phyloP scores from a whole-genome alignment of 2,329 filamentous ascomycete genomes.

The Botryotinia convoluta region DNA sequence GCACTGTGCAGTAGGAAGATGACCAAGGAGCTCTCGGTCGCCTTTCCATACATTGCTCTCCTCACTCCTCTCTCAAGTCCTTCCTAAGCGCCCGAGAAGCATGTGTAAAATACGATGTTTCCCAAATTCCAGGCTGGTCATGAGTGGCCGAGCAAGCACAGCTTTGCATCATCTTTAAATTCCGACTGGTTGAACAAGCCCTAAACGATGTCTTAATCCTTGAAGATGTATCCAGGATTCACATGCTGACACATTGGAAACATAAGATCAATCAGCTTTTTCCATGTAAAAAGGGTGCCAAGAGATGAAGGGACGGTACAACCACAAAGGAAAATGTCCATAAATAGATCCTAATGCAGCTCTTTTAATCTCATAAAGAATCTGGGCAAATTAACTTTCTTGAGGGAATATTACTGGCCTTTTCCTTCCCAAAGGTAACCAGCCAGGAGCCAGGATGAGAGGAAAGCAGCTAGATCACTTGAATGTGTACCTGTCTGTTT shows the following conservation, averaged over 20 bases:
- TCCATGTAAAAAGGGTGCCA: not conserved
- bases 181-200: constrained; percentile 16
- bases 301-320: not conserved
- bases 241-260: constrained; percentile 13
- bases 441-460: not conserved
- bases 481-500: not conserved
- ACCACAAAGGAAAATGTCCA: not conserved
- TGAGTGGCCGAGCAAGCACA: constrained; percentile 18
- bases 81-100: constrained; percentile 14
- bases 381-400: constrained; percentile 9
- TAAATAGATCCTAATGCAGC: constrained; percentile 19
- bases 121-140: not conserved
- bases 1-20: constrained; percentile 2
- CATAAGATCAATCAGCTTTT: constrained; percentile 15
- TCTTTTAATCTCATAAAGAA: constrained; percentile 16
- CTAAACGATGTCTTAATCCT: constrained; percentile 11
- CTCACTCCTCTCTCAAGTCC: not conserved
- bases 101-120: constrained; percentile 9
- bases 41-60: constrained; percentile 2
- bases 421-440: not conserved
- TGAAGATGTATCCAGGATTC: constrained; percentile 14
- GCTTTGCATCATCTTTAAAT: not conserved
- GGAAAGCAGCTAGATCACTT: not conserved
- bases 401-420: constrained; percentile 1
- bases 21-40: constrained; percentile 8